Percentiles rank a stretch among this genome's conserved stretches.
These are phyloP conservation scores for Aspergillus cejpii DNA, from an alignment of 2,329 filamentous ascomycete genomes.

Conservation along the genomic window DNA sequence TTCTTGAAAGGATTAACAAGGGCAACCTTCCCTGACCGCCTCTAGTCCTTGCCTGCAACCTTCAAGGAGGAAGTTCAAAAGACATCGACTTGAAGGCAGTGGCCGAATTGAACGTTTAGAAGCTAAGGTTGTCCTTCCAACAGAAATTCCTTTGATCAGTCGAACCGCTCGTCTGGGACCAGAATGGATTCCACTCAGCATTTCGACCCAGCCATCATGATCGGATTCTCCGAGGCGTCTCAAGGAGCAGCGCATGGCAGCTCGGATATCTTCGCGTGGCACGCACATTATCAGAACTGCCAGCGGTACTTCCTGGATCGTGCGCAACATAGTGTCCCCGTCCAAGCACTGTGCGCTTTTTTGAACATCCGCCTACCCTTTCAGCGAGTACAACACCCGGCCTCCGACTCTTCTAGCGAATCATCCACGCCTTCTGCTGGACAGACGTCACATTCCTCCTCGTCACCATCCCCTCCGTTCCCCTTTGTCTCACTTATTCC, in stretches of 20 bases:
- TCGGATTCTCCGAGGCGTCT: slow-evolving; percentile 32
- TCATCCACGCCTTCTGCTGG: slow-evolving; percentile 37
- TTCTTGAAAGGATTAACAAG: neutral
- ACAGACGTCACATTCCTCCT: slow-evolving; percentile 35
- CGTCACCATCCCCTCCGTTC: slow-evolving; percentile 33
- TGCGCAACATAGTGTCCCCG: slow-evolving; percentile 72
- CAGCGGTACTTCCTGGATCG: slow-evolving; percentile 86
- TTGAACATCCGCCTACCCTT: slow-evolving; percentile 88
- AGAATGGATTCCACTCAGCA: slow-evolving; percentile 29
- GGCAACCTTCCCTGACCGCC: neutral
- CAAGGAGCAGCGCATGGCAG: slow-evolving; percentile 39
- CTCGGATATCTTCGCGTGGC: slow-evolving; percentile 77
- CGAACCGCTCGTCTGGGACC: slow-evolving; percentile 13
- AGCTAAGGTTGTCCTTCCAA: slow-evolving; percentile 12
- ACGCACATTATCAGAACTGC: slow-evolving; percentile 83
- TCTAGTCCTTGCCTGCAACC: no score
- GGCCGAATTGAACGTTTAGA: slow-evolving; percentile 1
- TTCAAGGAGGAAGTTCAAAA: neutral
- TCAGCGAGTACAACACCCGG: slow-evolving; percentile 56
- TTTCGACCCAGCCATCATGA: slow-evolving; percentile 36
- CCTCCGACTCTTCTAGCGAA: slow-evolving; percentile 36
- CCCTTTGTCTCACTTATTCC: slow-evolving; percentile 65
- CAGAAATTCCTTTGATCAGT: slow-evolving; percentile 17
- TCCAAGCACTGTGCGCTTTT: slow-evolving; percentile 83
- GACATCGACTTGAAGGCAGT: neutral